phyloP scores from a whole-genome alignment of 1,284 basidiomycete species.

The Puccinia novopanici region DNA sequence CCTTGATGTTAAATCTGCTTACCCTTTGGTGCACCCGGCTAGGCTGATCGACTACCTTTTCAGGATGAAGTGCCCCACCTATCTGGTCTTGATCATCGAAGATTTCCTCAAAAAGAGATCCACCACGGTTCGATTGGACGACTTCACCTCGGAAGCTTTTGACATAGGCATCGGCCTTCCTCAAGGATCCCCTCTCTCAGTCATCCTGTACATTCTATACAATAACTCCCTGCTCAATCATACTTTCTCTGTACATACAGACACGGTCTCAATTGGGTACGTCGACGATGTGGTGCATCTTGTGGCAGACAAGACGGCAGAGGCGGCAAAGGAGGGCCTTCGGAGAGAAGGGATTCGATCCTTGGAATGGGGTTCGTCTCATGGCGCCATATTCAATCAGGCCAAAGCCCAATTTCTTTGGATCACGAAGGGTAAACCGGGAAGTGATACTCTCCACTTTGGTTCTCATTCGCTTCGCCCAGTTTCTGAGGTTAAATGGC shows the following conservation, averaged over 20 bases:
- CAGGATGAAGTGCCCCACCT: neutral
- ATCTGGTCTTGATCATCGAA: neutral
- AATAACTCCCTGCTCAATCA: neutral
- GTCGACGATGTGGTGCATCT: conserved; percentile 17
- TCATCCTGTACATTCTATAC: conserved; percentile 9
- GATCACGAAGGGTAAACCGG: neutral
- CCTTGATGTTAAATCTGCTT: conserved; percentile 14
- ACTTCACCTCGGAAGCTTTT: neutral
- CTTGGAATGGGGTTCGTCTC: neutral
- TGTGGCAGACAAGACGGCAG: neutral
- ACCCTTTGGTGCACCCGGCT: neutral
- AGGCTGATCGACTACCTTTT: neutral
- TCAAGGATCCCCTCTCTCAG: conserved; percentile 14
- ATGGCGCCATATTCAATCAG: neutral
- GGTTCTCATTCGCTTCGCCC: neutral
- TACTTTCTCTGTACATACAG: no score
- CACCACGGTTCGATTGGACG: neutral
- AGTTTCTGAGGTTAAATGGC: no score
- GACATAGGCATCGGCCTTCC: neutral
- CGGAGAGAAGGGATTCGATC: neutral
- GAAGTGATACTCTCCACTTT: neutral
- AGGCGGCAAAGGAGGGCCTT: neutral
- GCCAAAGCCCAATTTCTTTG: neutral
- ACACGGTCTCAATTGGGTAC: neutral
- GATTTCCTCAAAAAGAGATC: conserved; percentile 8